Conservation (phyloP, 2,329 filamentous ascomycete species). For the Pestalotiopsis fici region DNA sequence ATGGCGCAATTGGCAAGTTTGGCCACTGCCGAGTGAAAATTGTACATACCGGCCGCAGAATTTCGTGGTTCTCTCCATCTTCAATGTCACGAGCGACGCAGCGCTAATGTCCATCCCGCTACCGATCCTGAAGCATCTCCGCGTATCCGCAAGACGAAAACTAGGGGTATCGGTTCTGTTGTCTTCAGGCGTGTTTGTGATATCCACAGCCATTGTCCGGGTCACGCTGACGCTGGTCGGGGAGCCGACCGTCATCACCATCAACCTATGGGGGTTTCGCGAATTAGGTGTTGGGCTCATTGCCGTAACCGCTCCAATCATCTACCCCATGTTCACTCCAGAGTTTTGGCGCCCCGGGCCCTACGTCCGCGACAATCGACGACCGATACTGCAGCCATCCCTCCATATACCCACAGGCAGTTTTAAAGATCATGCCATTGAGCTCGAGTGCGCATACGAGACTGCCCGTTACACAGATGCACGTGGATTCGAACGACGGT, state of each 20-base stretch:
- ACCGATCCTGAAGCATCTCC: conserved; percentile 24
- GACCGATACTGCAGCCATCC: not conserved
- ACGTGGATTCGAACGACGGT: not conserved
- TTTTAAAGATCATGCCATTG: not conserved
- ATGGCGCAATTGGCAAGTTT: conserved; percentile 23
- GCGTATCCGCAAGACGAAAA: conserved; percentile 15
- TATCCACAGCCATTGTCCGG: conserved; percentile 24
- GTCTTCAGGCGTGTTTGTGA: conserved; percentile 26
- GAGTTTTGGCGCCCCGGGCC: conserved; percentile 11
- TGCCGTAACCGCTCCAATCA: conserved; percentile 4
- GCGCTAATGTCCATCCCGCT: conserved; percentile 25
- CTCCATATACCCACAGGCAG: not conserved
- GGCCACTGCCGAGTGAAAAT: conserved; percentile 18
- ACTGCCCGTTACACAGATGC: not conserved
- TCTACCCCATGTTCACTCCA: conserved; percentile 10
- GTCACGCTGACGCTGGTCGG: conserved; percentile 20
- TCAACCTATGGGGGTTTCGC: conserved; percentile 20
- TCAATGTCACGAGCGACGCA: conserved; percentile 25
- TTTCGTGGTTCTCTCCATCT: conserved; percentile 19
- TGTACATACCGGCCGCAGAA: conserved; percentile 19
- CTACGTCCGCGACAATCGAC: conserved; percentile 5
- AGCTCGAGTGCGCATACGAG: not conserved
- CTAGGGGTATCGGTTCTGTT: conserved; percentile 19
- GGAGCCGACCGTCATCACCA: conserved; percentile 23
- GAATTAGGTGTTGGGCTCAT: conserved; percentile 15